Conservation (phyloP, 129 eudicot species). For the Chrysanthemum makinoi region DNA sequence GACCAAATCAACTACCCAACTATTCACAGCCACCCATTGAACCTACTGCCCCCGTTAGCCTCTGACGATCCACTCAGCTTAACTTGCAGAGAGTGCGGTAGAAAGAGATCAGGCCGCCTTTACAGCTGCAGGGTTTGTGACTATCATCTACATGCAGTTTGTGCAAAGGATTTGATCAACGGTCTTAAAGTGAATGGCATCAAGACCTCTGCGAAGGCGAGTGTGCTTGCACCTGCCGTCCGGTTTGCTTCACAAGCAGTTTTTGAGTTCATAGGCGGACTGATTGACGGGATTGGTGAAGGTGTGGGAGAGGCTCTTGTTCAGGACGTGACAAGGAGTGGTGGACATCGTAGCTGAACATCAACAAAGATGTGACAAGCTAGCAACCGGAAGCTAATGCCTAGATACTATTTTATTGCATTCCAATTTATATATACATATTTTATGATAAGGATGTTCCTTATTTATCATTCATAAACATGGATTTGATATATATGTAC, state of each 20-base stretch:
- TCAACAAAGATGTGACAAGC: slow-evolving; percentile 7
- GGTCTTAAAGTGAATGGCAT: slow-evolving; percentile 65
- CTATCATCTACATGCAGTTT: slow-evolving; percentile 77
- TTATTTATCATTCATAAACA: neutral
- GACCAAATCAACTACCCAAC: slow-evolving; percentile 52
- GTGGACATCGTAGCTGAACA: neutral
- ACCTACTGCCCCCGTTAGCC: slow-evolving; percentile 47
- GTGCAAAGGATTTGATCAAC: slow-evolving; percentile 71
- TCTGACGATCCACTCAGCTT: slow-evolving; percentile 13
- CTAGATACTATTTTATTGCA: neutral
- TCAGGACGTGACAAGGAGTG: slow-evolving; percentile 47
- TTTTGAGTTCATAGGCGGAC: slow-evolving; percentile 65
- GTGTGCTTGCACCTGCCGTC: slow-evolving; percentile 58
- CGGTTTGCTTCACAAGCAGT: slow-evolving; percentile 78
- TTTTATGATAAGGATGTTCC: neutral
- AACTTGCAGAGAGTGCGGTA: slow-evolving; percentile 57
- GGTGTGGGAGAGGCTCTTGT: slow-evolving; percentile 73
- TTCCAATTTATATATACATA: neutral
- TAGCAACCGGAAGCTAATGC: neutral
- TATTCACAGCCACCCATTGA: slow-evolving; percentile 56
- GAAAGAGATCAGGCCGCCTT: slow-evolving; percentile 63
- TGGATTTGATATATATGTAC: slow-evolving; percentile 2
- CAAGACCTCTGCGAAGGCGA: slow-evolving; percentile 43
- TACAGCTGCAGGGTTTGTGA: slow-evolving; percentile 66
- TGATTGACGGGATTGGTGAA: slow-evolving; percentile 83